Evolutionary conservation across 2,329 filamentous ascomycete genomes (phyloP).

Genomic region (Verticillium nubilum): DNA sequence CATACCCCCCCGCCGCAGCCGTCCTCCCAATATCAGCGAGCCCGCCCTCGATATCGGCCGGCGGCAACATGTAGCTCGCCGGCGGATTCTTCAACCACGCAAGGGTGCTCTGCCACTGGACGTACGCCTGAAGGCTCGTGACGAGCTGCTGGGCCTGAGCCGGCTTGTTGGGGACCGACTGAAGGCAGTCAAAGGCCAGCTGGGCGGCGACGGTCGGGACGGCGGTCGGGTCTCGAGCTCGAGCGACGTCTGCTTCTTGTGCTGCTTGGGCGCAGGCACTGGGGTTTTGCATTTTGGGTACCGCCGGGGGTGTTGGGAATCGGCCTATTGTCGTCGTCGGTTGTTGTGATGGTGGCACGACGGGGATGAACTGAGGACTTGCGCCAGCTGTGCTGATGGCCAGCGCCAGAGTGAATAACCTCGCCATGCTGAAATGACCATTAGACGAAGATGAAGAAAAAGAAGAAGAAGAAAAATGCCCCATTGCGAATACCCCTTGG

Average conservation of each 20-base stretch:
- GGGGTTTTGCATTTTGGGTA: constrained; percentile 5
- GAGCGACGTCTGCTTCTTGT: constrained; percentile 7
- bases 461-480: background rate
- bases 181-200: constrained; percentile 29
- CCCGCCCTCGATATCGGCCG: constrained; percentile 39
- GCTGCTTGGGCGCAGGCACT: constrained; percentile 17
- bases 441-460: background rate
- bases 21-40: constrained; percentile 40
- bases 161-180: constrained; percentile 30
- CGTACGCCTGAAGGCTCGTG: constrained; percentile 31
- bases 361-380: background rate
- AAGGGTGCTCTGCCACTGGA: constrained; percentile 42
- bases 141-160: constrained; percentile 27
- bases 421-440: background rate
- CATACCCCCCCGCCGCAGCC: constrained; percentile 33
- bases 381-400: background rate
- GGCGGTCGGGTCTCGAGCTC: constrained; percentile 16
- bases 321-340: background rate
- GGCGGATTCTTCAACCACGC: constrained; percentile 47
- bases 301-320: background rate
- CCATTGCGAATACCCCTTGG: background rate
- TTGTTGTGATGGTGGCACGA: background rate
- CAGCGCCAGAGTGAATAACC: background rate
- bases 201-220: constrained; percentile 27
- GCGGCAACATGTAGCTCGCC: constrained; percentile 39